Evolutionary conservation across 441 rosid genomes (phyloP), one percentile per base, ranked within the genome.

Genomic region (Adansonia madagascariensis): DNA sequence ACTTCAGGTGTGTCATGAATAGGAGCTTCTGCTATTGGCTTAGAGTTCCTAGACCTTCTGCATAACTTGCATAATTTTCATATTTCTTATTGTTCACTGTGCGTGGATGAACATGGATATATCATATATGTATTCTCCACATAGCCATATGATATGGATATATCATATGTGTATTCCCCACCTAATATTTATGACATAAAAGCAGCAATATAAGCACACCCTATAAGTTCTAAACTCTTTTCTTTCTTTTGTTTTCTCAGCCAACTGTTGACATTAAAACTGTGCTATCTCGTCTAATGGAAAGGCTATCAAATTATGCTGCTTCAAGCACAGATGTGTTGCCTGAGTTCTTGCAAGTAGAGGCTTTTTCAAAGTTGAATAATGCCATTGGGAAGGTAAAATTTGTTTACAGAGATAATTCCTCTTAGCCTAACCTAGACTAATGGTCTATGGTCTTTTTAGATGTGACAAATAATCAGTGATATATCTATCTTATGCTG

Each of bases 311-410:
- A 71, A 92, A 89, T 83, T 96, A 94, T 84, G 98, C 99, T 75
- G 96, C 98, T 78, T 91, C 90, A 83, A 89, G 92, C 84, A 22
- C 86, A 75, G 98, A 96, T 82, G 94, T 88, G 74, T 85, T 96
- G 79, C 99, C 99, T 18, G 97, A 92, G 82, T 94, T 96, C 86
- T 85, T 96, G 86, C 98, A 96, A 91, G 98, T 96, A 60, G 99
- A 92, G 86, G 99, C 99, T 73, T 96, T 96, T 88, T 88, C 98
- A 43, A 94, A 93, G 87, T 86, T 96, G 83, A 96, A 93, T 85
- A 89, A 85, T 86, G 99, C 98, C 44, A 96, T 96, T 68, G 98
- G 99, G 80, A 94, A 91, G 97, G 98, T 94, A 86, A 83, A 56
- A 57, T 70, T 66, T 64, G 39, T 31, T 31, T 63, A 4, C 78